Base-by-base conservation (phyloP, 495 filamentous ascomycete species). In the Podospora australis region DNA sequence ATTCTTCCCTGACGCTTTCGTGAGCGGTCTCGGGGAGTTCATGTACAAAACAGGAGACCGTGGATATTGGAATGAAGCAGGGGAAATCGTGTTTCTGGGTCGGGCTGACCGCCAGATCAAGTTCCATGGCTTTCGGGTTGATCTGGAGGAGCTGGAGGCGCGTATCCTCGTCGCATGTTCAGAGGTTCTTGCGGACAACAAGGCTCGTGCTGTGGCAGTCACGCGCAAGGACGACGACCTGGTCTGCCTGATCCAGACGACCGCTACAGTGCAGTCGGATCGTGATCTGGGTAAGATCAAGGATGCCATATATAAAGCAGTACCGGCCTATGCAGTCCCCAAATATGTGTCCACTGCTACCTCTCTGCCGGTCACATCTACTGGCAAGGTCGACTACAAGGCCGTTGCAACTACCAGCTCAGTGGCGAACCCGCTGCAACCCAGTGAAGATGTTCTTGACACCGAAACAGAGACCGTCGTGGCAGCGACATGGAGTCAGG, bases 101-200 rank as follows among this genome's bases (percentile, higher is more conserved):
- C 48, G 66, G 10, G 48, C 46, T 8, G 67, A 70, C 46, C 50
- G 58, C 21, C 66, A 70, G 41, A 53, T 68, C 34, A 68, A 70
- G 42, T 26, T 68, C 6, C 47, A 55, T n/a, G 66, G 67, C 1
- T 68, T 54, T 38, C 54, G 68, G 1, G 35, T 67, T 17, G 61
- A 71, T 32, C 25, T 71, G n/a, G 49, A 64, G 16, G 65, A 67
- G 9, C 4, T 70, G 11, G 64, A 69, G 34, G 58, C 46, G 13
- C 55, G 52, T 11, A 60, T 70, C 4, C 54, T 35, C 3, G 59
- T 30, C 6, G 6, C 26, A 13, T 30, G 26, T 13, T 30, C 26
- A 30, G 26, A 6, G 26, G 26, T 13, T 13, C 6, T 30, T 6
- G 26, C 26, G 6, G 6, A 6, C 6, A 6, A 30, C 6, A 30